Percentiles rank a stretch among this genome's conserved stretches.
Evolutionary conservation across 805 yeast genomes (phyloP).

Genomic region (Starmera pachycereana): DNA sequence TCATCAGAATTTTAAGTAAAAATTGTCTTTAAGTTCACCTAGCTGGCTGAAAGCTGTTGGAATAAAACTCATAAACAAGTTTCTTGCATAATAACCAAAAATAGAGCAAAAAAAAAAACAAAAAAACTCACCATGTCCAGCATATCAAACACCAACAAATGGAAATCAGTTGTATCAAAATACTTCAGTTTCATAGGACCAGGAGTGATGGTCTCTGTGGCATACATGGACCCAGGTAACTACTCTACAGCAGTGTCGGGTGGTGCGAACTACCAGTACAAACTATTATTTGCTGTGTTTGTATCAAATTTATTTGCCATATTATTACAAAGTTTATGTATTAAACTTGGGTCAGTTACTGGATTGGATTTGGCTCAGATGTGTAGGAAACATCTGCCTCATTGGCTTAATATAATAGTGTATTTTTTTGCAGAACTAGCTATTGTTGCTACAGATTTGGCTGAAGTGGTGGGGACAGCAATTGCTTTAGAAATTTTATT

Average conservation of each 20-base stretch:
- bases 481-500: conserved; percentile 72
- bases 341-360: conserved; percentile 69
- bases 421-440: conserved; percentile 77
- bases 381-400: conserved; percentile 57
- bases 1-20: too few species aligned
- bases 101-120: too few species aligned
- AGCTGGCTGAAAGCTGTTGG: too few species aligned
- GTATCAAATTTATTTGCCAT: conserved; percentile 67
- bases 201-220: conserved; percentile 69
- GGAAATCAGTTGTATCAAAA: conserved; percentile 25
- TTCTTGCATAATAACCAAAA: too few species aligned
- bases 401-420: conserved; percentile 44
- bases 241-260: conserved; percentile 76
- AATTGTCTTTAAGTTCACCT: too few species aligned
- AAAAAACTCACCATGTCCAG: not conserved
- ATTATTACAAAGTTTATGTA: conserved; percentile 57
- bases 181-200: conserved; percentile 63
- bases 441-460: conserved; percentile 85
- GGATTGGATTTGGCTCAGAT: conserved; percentile 73
- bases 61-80: too few species aligned
- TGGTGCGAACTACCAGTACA: conserved; percentile 65
- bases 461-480: conserved; percentile 93
- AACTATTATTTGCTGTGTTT: conserved; percentile 53
- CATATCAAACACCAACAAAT: conserved; percentile 1
- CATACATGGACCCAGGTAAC: conserved; percentile 82